phyloP scores from a whole-genome alignment of 2,329 filamentous ascomycete species.

The Dothidotthia symphoricarpi region DNA sequence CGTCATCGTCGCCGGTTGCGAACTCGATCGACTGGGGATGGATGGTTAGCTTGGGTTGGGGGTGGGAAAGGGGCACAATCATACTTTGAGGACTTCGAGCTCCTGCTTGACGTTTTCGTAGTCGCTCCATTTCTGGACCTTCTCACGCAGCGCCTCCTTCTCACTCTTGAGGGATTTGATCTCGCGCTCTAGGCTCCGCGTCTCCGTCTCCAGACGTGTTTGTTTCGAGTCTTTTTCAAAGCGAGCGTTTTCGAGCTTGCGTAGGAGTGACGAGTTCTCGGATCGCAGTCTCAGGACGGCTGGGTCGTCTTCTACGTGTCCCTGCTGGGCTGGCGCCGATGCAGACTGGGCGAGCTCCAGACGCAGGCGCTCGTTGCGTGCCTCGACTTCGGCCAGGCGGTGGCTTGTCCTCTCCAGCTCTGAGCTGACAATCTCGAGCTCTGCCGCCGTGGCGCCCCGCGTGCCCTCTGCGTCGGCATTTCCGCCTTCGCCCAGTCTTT shows the following conservation, averaged over 20 bases:
- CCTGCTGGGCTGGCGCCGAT: constrained; percentile 62
- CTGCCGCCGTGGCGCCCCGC: constrained; percentile 74
- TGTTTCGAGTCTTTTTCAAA: constrained; percentile 82
- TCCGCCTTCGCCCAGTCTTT: constrained; percentile 75
- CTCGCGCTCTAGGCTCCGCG: constrained; percentile 79
- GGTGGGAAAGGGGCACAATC: background rate
- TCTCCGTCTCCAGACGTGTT: constrained; percentile 69
- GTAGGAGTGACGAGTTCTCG: constrained; percentile 87
- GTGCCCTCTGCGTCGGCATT: constrained; percentile 57
- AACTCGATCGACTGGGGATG: constrained; percentile 95
- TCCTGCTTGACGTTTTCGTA: constrained; percentile 97
- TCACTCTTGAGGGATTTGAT: constrained; percentile 72
- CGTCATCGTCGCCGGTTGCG: constrained; percentile 76
- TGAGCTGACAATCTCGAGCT: constrained; percentile 88
- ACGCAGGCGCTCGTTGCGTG: constrained; percentile 88
- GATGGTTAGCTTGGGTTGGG: constrained; percentile 9
- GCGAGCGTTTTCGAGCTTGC: constrained; percentile 79
- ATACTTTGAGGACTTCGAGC: constrained; percentile 82
- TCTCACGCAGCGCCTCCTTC: constrained; percentile 73
- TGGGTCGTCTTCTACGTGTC: constrained; percentile 81
- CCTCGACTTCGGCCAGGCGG: constrained; percentile 84
- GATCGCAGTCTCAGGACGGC: constrained; percentile 82
- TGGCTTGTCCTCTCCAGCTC: constrained; percentile 88
- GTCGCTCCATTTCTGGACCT: constrained; percentile 85
- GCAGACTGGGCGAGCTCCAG: constrained; percentile 87